Base-by-base conservation (phyloP, 2,329 filamentous ascomycete genomes). In the Alternaria sp. region DNA sequence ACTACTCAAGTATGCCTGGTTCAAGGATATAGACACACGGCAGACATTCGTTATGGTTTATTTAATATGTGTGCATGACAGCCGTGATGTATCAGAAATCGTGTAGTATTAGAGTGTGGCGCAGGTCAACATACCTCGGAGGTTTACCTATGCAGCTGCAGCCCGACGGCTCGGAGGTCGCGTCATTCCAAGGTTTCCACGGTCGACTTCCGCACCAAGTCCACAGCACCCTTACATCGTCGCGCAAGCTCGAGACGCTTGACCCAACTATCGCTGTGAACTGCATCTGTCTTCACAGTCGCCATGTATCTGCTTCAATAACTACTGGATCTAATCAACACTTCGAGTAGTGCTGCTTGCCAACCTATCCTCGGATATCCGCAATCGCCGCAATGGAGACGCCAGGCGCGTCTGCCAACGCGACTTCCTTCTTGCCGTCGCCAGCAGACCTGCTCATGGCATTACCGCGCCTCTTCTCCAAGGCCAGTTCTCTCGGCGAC, bases 391-490 rank as follows among this genome's bases (percentile, higher is more conserved):
- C 68, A 49, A 77, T 77, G 75, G 71, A 73, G 30, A 56, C 64
- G 45, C 43, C 69, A 28, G 62, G 71, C 55, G 68, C 73, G 54
- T 65, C 73, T 61, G 58, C 69, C 50, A 81, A 81, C 67, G 70
- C 70, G 63, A 80, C 69, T 50, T 76, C 76, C n/a, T 79, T 75
- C 32, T 66, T 81, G 28, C 90, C 90, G 3, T 89, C 89, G 11
- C 80, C 91, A 17, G 88, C 88, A 76, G 90, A 93, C 72, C 81
- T 94, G 51, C 85, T 92, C 67, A 84, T 88, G 78, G 90, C 88
- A 17, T 86, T 91, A 5, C 91, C 91, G 54, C 86, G 91, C 62
- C 88, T 93, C 74, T 85, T 92, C 30, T 89, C 86, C 79, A 90
- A 88, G 76, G 84, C 91, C 40, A 88, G 90, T 54, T 88, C 86